phyloP scores from a whole-genome alignment of 495 filamentous ascomycete genomes.

The Wilcoxina mikolae region DNA sequence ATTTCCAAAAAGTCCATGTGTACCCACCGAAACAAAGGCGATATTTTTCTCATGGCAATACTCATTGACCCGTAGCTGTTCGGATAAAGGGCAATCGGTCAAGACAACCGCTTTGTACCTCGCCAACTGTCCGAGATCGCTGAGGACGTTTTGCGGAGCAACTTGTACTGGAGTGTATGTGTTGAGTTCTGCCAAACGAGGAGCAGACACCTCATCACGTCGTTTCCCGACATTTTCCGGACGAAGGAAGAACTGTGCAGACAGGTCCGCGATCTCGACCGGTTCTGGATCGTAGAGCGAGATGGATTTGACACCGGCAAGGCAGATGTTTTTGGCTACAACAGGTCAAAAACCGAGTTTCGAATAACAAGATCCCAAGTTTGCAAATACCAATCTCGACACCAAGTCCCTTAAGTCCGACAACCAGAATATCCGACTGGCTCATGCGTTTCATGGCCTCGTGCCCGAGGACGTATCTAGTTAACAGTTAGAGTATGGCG shows the following conservation, averaged over 20 bases:
- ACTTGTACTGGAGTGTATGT: slow-evolving; percentile 82
- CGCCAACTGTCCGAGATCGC: slow-evolving; percentile 59
- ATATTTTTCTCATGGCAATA: slow-evolving; percentile 90
- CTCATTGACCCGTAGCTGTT: slow-evolving; percentile 70
- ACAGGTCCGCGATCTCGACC: slow-evolving; percentile 25
- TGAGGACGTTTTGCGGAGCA: slow-evolving; percentile 40
- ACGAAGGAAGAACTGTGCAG: slow-evolving; percentile 72
- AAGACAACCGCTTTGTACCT: slow-evolving; percentile 86
- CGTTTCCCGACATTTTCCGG: slow-evolving; percentile 81
- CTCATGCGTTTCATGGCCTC: slow-evolving; percentile 99
- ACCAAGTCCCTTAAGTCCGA: slow-evolving; percentile 83
- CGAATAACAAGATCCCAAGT: neutral
- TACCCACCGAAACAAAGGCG: slow-evolving; percentile 72
- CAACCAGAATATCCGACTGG: slow-evolving; percentile 84
- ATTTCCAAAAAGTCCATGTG: slow-evolving; percentile 82
- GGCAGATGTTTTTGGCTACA: slow-evolving; percentile 88
- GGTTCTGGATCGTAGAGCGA: slow-evolving; percentile 25
- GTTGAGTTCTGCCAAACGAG: slow-evolving; percentile 85
- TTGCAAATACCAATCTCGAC: slow-evolving; percentile 71
- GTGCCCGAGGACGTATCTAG: slow-evolving; percentile 78
- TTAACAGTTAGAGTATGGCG: neutral
- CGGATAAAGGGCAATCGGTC: slow-evolving; percentile 61
- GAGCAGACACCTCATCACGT: slow-evolving; percentile 69
- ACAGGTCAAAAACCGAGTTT: neutral
- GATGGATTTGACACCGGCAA: slow-evolving; percentile 73